Evolutionary conservation across 768 basidiomycete genomes (phyloP).

Genomic region (Amylocystis lapponica): DNA sequence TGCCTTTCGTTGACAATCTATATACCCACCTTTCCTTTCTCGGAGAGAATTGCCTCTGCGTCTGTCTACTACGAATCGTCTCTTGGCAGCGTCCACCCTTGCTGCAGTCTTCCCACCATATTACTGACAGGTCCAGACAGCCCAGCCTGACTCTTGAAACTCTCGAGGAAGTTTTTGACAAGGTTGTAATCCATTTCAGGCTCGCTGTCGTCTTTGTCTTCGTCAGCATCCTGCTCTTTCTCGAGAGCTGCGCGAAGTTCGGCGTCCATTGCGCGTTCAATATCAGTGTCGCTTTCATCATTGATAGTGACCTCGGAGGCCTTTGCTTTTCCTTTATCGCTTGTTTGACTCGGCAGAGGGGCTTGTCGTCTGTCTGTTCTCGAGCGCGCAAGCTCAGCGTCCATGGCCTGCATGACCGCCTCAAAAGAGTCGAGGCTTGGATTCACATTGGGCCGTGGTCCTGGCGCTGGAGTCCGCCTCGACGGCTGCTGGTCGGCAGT

Average conservation of each 20-base stretch:
- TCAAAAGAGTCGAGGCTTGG: conserved; percentile 88
- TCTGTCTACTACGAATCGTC: conserved; percentile 35
- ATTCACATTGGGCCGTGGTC: conserved; percentile 44
- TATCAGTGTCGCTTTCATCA: conserved; percentile 53
- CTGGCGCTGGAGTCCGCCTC: conserved; percentile 20
- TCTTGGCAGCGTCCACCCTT: conserved; percentile 67
- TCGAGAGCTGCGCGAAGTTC: conserved; percentile 68
- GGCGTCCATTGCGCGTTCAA: conserved; percentile 85
- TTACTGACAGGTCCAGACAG: conserved; percentile 89
- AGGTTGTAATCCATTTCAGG: conserved; percentile 75
- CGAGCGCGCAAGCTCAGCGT: conserved; percentile 62
- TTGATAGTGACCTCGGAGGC: too few species aligned
- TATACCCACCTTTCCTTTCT: conserved; percentile 17
- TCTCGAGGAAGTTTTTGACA: conserved; percentile 96
- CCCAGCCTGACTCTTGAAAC: conserved; percentile 89
- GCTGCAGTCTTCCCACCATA: conserved; percentile 77
- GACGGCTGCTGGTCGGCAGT: neutral
- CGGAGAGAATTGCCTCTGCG: neutral
- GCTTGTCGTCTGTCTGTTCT: conserved; percentile 23
- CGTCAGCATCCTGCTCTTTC: conserved; percentile 39
- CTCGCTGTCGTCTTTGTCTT: conserved; percentile 40
- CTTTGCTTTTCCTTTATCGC: conserved; percentile 41
- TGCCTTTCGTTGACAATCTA: conserved; percentile 18
- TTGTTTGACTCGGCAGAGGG: conserved; percentile 1
- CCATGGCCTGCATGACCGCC: conserved; percentile 94